Evolutionary conservation across 768 basidiomycete species (phyloP).

Genomic region (Sporobolomyces roseus): DNA sequence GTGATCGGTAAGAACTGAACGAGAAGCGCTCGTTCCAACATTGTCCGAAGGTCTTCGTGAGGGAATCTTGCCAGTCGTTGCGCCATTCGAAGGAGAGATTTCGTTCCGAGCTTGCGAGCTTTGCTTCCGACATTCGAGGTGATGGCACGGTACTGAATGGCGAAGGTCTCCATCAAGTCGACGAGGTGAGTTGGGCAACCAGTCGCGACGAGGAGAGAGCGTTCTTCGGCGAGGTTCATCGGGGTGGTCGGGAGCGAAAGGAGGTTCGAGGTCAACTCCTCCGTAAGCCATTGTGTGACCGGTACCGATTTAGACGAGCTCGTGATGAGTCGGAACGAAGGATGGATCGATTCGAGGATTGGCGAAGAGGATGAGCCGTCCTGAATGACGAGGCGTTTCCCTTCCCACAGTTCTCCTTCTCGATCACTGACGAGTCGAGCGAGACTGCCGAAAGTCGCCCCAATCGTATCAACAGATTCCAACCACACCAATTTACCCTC

Average conservation of each 20-base stretch:
- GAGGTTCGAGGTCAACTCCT: constrained; percentile 29
- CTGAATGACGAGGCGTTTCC: constrained; percentile 15
- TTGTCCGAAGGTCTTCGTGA: not conserved
- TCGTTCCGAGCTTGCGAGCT: constrained; percentile 25
- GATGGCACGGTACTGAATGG: constrained; percentile 5
- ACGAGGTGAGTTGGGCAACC: constrained; percentile 20
- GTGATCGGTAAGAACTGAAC: constrained; percentile 32
- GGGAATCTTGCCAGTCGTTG: constrained; percentile 19
- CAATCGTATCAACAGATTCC: constrained; percentile 34
- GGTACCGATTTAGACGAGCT: constrained; percentile 28
- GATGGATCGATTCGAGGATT: constrained; percentile 17
- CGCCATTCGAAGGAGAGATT: constrained; percentile 22
- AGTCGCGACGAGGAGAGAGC: constrained; percentile 21
- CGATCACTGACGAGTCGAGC: constrained; percentile 26
- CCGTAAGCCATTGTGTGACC: constrained; percentile 30
- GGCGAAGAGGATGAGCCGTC: not conserved
- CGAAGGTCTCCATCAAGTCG: constrained; percentile 27
- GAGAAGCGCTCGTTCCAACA: constrained; percentile 28
- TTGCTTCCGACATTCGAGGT: constrained; percentile 18
- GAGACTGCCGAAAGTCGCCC: constrained; percentile 22
- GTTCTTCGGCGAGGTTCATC: constrained; percentile 26
- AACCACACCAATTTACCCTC: constrained; percentile 26
- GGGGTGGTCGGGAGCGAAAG: constrained; percentile 20
- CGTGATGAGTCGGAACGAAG: constrained; percentile 34
- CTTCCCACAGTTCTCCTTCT: constrained; percentile 33